Percentiles rank a stretch among this genome's conserved stretches.
Conservation (phyloP, 305 asterid genomes). For the Andrographis paniculata region DNA sequence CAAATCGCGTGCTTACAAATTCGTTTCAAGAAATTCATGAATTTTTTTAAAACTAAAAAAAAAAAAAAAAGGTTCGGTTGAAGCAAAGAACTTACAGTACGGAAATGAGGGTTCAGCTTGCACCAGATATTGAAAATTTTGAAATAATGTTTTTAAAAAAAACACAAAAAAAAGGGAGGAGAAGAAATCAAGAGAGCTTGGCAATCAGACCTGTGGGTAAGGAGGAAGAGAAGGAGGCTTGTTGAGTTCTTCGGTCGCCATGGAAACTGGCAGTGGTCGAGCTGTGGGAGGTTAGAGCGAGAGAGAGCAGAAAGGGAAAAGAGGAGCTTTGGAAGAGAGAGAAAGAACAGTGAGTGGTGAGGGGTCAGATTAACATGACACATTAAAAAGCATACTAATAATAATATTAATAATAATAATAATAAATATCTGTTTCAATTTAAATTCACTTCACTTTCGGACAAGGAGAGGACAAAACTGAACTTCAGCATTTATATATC, state of each 20-base stretch:
- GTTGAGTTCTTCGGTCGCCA: constrained; percentile 49
- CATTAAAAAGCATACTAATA: neutral
- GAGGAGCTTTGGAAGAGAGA: constrained; percentile 12
- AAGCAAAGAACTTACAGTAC: too few species aligned
- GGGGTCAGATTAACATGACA: constrained; percentile 16
- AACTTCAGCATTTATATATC: neutral
- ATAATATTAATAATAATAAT: too few species aligned
- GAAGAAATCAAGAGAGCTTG: neutral
- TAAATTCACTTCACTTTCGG: neutral
- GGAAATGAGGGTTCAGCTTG: constrained; percentile 26
- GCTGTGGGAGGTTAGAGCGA: constrained; percentile 20
- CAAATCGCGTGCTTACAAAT: too few species aligned
- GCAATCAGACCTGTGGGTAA: constrained; percentile 45
- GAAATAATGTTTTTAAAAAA: neutral
- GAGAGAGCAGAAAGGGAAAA: constrained; percentile 14
- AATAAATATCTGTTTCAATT: too few species aligned
- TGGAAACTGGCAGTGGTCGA: constrained; percentile 23
- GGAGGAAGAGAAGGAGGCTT: constrained; percentile 42
- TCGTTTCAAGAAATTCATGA: too few species aligned
- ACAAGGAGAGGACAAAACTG: neutral
- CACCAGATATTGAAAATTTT: too few species aligned
- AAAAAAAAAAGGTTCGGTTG: too few species aligned
- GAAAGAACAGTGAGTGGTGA: constrained; percentile 14
- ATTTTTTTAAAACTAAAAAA: too few species aligned
- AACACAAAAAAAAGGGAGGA: neutral